These are phyloP conservation scores for Capronia epimyces DNA, from an alignment of 2,329 filamentous ascomycete species.

Conservation along the genomic window DNA sequence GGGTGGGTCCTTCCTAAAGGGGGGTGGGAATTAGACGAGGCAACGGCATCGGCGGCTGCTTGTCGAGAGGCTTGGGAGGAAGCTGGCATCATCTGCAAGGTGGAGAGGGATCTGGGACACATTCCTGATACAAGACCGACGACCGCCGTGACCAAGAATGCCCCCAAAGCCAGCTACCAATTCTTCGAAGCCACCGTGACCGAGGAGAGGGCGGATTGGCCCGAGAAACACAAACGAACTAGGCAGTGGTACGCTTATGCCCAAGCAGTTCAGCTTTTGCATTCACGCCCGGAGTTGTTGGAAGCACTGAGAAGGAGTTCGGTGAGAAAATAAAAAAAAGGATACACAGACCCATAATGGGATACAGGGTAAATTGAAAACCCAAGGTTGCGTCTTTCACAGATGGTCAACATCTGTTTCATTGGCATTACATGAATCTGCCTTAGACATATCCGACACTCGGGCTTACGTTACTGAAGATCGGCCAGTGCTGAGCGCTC, in stretches of 20 bases:
- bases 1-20: constrained; percentile 97
- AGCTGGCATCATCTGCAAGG: constrained; percentile 80
- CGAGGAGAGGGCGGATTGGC: constrained; percentile 81
- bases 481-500: not conserved
- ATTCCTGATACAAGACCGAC: constrained; percentile 72
- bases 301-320: constrained; percentile 81
- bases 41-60: constrained; percentile 75
- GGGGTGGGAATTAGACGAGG: constrained; percentile 94
- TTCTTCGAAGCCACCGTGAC: constrained; percentile 77
- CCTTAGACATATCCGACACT: not conserved
- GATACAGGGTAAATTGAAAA: not conserved
- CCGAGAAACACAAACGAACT: constrained; percentile 85
- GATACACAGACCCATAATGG: not conserved
- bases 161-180: constrained; percentile 62
- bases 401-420: not conserved
- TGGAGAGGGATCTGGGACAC: constrained; percentile 78
- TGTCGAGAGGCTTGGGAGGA: constrained; percentile 96
- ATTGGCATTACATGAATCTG: constrained; percentile 1
- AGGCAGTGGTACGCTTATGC: constrained; percentile 83
- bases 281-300: constrained; percentile 75
- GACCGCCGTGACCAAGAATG: constrained; percentile 47
- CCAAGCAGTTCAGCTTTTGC: constrained; percentile 72
- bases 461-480: not conserved
- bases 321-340: constrained; percentile 44
- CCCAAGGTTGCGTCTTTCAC: not conserved